Percentiles rank a stretch among this genome's conserved stretches.
These are phyloP conservation scores for Tetrapisispora iriomotensis DNA, from an alignment of 805 yeast species.

Conservation along the genomic window DNA sequence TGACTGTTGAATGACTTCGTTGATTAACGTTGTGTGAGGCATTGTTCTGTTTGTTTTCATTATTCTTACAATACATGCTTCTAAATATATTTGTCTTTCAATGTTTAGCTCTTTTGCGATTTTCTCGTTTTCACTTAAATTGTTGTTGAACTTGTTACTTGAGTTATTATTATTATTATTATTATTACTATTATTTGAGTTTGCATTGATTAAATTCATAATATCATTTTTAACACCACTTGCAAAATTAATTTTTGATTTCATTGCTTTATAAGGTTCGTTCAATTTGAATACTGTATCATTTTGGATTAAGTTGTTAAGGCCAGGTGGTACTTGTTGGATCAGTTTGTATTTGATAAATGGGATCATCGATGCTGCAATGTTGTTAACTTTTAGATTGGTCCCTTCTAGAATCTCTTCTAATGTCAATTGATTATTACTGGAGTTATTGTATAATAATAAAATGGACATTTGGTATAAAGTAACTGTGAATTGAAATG, in stretches of 20 bases:
- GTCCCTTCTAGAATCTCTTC: conserved; percentile 57
- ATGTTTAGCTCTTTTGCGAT: conserved; percentile 75
- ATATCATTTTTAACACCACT: conserved; percentile 39
- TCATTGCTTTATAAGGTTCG: conserved; percentile 75
- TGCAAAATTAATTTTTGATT: conserved; percentile 72
- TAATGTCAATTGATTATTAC: conserved; percentile 31
- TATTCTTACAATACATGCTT: conserved; percentile 90
- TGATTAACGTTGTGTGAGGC: conserved; percentile 69
- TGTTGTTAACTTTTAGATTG: conserved; percentile 51
- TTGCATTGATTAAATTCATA: conserved; percentile 13
- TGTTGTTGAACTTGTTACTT: conserved; percentile 45
- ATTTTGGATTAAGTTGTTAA: conserved; percentile 41
- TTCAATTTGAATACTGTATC: conserved; percentile 61
- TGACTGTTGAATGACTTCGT: conserved; percentile 82
- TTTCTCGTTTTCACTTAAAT: conserved; percentile 44
- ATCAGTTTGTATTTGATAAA: conserved; percentile 70
- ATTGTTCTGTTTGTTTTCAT: conserved; percentile 87
- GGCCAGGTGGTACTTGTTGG: conserved; percentile 52
- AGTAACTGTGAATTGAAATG: conserved; percentile 72
- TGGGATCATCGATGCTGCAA: conserved; percentile 72
- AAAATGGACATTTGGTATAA: conserved; percentile 81
- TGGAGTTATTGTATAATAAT: conserved; percentile 66
- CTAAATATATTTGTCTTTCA: conserved; percentile 73
- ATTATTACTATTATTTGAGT: conserved; percentile 16
- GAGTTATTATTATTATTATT: conserved; percentile 7